Conservation (phyloP, 345 rosid genomes). For the Populus pruinosa region DNA sequence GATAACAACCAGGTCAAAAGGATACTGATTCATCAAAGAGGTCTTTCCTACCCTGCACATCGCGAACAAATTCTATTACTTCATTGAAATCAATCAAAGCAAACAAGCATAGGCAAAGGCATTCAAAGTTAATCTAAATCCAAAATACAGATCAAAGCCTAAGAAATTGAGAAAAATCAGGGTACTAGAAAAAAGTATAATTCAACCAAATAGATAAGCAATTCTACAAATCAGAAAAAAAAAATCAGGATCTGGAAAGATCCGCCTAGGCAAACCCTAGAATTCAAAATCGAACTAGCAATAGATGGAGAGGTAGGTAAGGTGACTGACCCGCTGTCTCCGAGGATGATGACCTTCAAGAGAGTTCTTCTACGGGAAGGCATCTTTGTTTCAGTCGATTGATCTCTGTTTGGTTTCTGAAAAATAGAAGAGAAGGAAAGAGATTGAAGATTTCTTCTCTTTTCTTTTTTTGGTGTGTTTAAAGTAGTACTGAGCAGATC, state of each 20-base stretch:
- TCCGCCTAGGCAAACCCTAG: neutral
- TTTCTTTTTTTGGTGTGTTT: neutral
- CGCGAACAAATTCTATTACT: neutral
- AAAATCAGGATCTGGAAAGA: conserved; percentile 4
- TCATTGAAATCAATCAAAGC: neutral
- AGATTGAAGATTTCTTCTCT: neutral
- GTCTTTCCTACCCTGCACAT: conserved; percentile 30
- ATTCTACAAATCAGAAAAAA: neutral
- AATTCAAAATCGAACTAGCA: neutral
- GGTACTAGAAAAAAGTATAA: neutral
- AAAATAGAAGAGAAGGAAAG: neutral
- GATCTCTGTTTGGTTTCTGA: neutral
- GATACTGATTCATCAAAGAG: conserved; percentile 35
- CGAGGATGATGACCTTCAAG: conserved; percentile 33
- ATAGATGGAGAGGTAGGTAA: neutral
- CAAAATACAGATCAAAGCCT: neutral
- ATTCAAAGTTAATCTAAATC: neutral
- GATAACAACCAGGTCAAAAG: neutral
- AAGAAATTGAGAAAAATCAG: neutral
- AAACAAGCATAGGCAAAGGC: neutral
- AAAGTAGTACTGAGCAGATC: neutral
- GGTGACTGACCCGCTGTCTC: conserved; percentile 29
- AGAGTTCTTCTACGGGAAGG: conserved; percentile 33
- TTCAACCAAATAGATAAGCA: neutral
- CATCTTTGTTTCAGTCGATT: conserved; percentile 4